A percentile compares a stretch with the other conserved stretches of the same genome.
phyloP scores from a whole-genome alignment of 495 filamentous ascomycete species.

The Antarctomyces pellizariae region DNA sequence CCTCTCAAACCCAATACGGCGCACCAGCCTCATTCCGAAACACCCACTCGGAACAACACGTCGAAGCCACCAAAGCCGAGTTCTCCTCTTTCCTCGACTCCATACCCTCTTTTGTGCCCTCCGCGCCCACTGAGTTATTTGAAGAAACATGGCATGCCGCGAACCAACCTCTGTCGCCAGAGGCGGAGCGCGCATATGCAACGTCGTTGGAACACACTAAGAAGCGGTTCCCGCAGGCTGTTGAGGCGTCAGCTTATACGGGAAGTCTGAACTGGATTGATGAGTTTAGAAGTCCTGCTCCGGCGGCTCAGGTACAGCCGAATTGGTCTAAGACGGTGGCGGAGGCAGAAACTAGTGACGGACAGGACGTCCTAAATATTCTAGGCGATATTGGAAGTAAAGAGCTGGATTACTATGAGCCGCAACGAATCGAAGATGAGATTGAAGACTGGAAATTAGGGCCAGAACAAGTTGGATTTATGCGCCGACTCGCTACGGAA shows the following conservation, averaged over 20 bases:
- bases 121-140: constrained; percentile 8
- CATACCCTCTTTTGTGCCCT: constrained; percentile 11
- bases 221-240: too few relatives aligned
- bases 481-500: constrained; percentile 7
- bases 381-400: constrained; percentile 6
- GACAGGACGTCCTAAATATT: constrained; percentile 20
- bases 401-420: constrained; percentile 7
- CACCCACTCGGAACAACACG: constrained; percentile 14
- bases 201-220: too few relatives aligned
- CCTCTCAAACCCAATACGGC: background rate
- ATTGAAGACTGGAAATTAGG: constrained; percentile 15
- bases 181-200: too few relatives aligned
- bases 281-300: too few relatives aligned
- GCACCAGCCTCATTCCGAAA: constrained; percentile 3
- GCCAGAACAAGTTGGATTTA: constrained; percentile 7
- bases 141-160: too few relatives aligned
- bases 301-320: too few relatives aligned
- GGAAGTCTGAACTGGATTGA: too few relatives aligned
- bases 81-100: constrained; percentile 23
- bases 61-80: constrained; percentile 15
- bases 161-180: too few relatives aligned
- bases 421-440: constrained; percentile 2
- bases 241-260: too few relatives aligned
- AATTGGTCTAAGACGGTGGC: too few relatives aligned
- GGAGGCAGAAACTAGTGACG: constrained; percentile 19